A percentile compares a stretch with the other conserved stretches of the same genome.
phyloP scores from a whole-genome alignment of 2,329 filamentous ascomycete genomes.

The Apiospora malaysiana region DNA sequence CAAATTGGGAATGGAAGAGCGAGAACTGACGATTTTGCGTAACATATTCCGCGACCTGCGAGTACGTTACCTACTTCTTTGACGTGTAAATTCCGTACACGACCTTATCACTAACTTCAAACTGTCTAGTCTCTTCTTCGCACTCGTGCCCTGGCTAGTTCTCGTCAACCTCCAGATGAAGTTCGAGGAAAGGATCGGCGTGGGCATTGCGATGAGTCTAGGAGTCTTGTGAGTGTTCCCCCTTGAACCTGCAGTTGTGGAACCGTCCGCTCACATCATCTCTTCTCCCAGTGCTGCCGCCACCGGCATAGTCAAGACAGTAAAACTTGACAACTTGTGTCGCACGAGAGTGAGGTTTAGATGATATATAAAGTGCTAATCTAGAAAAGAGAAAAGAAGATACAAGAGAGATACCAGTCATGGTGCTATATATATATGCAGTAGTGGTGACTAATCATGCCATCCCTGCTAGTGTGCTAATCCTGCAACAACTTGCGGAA shows the following conservation, averaged over 20 bases:
- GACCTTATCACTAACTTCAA: slow-evolving; percentile 37
- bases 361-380: too few relatives aligned
- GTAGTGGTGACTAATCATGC: too few relatives aligned
- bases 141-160: slow-evolving; percentile 39
- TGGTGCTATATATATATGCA: too few relatives aligned
- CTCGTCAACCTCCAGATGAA: slow-evolving; percentile 38
- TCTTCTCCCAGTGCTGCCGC: slow-evolving; percentile 31
- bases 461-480: too few relatives aligned
- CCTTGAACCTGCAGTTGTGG: neutral
- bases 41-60: neutral
- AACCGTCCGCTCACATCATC: slow-evolving; percentile 21
- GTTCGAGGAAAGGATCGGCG: slow-evolving; percentile 37
- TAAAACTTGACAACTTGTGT: slow-evolving; percentile 29
- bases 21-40: neutral
- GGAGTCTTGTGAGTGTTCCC: slow-evolving; percentile 33
- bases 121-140: slow-evolving; percentile 36
- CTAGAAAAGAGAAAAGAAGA: too few relatives aligned
- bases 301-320: slow-evolving; percentile 33
- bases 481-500: slow-evolving; percentile 27
- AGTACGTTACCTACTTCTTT: slow-evolving; percentile 9
- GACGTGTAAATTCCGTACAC: too few relatives aligned
- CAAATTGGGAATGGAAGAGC: neutral
- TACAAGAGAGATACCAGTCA: too few relatives aligned
- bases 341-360: too few relatives aligned
- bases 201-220: slow-evolving; percentile 39